Evolutionary conservation across 345 rosid genomes (phyloP), one percentile per base, ranked within the genome.

Genomic region (Bruguiera gymnorhiza): DNA sequence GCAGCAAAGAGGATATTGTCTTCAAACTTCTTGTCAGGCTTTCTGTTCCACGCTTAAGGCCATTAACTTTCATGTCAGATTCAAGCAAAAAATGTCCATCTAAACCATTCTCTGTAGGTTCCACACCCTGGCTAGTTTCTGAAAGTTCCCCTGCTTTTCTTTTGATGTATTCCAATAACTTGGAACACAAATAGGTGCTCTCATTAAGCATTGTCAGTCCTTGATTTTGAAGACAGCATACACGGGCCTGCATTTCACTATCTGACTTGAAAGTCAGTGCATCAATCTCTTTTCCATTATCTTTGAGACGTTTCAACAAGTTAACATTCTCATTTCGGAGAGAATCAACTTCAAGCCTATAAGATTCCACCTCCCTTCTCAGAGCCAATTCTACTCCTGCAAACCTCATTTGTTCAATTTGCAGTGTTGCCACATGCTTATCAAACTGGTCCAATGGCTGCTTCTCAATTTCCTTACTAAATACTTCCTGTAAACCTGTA

Each of bases 311-410:
- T 63, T 86, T 83, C 78, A 90, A 73, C 57, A 96, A 79, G 80
- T 62, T 76, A 15, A 96, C 84, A 79, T 96, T 90, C 82, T 96
- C 99, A 60, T 82, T 86, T 66, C 93, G 87, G 74, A 96, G 98
- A 71, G 90, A 85, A 68, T 88, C 90, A 66, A 83, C 73, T 76
- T 96, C 97, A 34, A 80, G 74, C 70, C 83, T 89, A 67, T 24
- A 68, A 69, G 86, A 79, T 82, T 90, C 96, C 24, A 83, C 39
- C 79, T 90, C 96, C 80, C 76, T 88, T 80, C 98, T 87, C 67
- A 92, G 80, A 67, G 90, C 76, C 74, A 92, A 72, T 80, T 96
- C 98, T 26, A 88, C 73, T 70, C 96, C 93, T 46, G 94, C 84
- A 80, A 92, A 77, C 87, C 99, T 84, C 84, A 86, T 60, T 79